Conservation (phyloP, 352 stramenopile genomes). For the Phytophthora brassicae region DNA sequence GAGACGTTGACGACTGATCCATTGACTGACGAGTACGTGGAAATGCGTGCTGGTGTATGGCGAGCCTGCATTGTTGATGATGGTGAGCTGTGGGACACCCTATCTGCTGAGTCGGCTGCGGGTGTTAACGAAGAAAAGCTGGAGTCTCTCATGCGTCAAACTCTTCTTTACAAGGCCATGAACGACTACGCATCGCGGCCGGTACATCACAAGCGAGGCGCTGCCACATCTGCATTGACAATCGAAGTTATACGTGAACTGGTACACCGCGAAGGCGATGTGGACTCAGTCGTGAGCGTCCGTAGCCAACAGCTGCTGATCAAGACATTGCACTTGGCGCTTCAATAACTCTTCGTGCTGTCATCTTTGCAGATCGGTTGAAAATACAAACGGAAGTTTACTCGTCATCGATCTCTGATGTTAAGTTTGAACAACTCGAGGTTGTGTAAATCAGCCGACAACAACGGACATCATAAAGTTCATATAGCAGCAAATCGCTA, state of each 20-base stretch:
- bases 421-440: not conserved
- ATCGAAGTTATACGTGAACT: slow-evolving; percentile 68
- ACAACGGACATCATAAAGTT: slow-evolving; percentile 31
- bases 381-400: slow-evolving; percentile 21
- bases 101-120: slow-evolving; percentile 53
- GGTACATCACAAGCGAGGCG: slow-evolving; percentile 12
- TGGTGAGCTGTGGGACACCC: slow-evolving; percentile 51
- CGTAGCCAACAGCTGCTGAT: slow-evolving; percentile 64
- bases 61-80: slow-evolving; percentile 59
- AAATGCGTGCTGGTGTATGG: slow-evolving; percentile 52
- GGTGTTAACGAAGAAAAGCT: slow-evolving; percentile 66
- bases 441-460: slow-evolving; percentile 7
- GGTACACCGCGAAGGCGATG: slow-evolving; percentile 50
- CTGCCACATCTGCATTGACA: slow-evolving; percentile 39
- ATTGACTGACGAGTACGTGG: slow-evolving; percentile 41
- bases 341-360: slow-evolving; percentile 21
- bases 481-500: slow-evolving; percentile 33
- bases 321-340: slow-evolving; percentile 75
- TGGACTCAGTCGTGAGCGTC: slow-evolving; percentile 48
- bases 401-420: not conserved
- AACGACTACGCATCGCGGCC: slow-evolving; percentile 46
- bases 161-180: slow-evolving; percentile 69
- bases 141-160: slow-evolving; percentile 66
- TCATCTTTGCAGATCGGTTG: not conserved
- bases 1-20: slow-evolving; percentile 50